These are phyloP conservation scores for Coelastrella sp. DNA, from an alignment of 139 green algal genomes.

Conservation along the genomic window DNA sequence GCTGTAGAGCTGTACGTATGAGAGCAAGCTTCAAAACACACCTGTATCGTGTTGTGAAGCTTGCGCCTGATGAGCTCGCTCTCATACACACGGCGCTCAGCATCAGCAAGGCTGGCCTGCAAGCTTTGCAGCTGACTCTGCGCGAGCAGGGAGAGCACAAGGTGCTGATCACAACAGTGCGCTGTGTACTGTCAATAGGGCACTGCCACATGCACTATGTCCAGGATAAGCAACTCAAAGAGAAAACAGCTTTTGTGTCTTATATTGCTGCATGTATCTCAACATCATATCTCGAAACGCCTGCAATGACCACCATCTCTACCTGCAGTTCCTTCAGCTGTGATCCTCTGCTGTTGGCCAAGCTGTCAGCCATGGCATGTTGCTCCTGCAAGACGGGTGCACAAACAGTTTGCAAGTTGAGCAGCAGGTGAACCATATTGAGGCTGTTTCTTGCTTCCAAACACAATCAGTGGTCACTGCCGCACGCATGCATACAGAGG, in stretches of 20 bases:
- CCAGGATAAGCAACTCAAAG: too few relatives aligned
- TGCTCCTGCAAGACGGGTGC: constrained; percentile 53
- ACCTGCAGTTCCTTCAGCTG: constrained; percentile 68
- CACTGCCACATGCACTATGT: too few relatives aligned
- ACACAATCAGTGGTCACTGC: too few relatives aligned
- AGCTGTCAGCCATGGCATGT: constrained; percentile 58
- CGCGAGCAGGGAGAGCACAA: neutral
- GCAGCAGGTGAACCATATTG: too few relatives aligned
- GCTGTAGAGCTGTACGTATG: too few relatives aligned
- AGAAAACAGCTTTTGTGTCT: too few relatives aligned
- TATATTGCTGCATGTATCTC: too few relatives aligned
- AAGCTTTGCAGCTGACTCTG: constrained; percentile 58
- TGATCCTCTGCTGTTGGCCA: constrained; percentile 43
- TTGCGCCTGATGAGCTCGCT: constrained; percentile 78
- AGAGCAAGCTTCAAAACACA: constrained; percentile 5
- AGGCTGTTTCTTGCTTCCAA: too few relatives aligned
- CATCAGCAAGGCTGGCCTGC: constrained; percentile 57
- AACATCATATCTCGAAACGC: too few relatives aligned
- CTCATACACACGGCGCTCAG: constrained; percentile 74
- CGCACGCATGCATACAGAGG: neutral
- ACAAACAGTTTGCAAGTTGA: neutral
- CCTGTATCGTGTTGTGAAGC: constrained; percentile 94
- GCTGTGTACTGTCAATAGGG: too few relatives aligned
- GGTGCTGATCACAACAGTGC: too few relatives aligned
- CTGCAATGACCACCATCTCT: neutral